phyloP scores from a whole-genome alignment of 1,284 basidiomycete genomes.

The Hymenochaete sp. region DNA sequence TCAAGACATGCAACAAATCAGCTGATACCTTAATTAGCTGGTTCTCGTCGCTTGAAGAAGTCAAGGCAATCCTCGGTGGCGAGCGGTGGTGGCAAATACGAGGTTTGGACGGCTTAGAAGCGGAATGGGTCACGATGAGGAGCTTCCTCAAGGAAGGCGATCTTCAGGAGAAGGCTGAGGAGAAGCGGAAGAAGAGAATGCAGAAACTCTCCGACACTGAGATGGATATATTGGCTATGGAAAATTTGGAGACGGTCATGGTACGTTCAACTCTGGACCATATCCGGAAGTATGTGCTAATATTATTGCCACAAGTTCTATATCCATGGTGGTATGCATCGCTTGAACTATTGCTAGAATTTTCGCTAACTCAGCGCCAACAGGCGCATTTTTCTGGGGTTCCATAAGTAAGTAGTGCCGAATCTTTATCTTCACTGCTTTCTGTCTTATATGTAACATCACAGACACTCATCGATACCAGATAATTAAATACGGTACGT shows the following conservation, averaged over 20 bases:
- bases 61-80: conserved; percentile 68
- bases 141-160: conserved; percentile 32
- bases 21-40: conserved; percentile 70
- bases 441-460: conserved; percentile 18
- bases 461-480: conserved; percentile 68
- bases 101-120: conserved; percentile 57
- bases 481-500: conserved; percentile 47
- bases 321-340: conserved; percentile 54
- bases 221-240: conserved; percentile 41
- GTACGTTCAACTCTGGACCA: conserved; percentile 25
- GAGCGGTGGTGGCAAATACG: conserved; percentile 84
- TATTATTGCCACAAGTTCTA: conserved; percentile 41
- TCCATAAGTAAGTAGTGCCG: conserved; percentile 42
- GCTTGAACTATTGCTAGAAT: neutral
- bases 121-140: conserved; percentile 71
- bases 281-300: neutral
- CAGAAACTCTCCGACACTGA: conserved; percentile 29
- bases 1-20: conserved; percentile 54
- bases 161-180: conserved; percentile 20
- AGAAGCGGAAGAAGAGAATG: conserved; percentile 20
- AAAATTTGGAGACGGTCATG: conserved; percentile 48
- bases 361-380: neutral
- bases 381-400: conserved; percentile 59
- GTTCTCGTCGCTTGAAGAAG: conserved; percentile 64
- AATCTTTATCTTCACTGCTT: conserved; percentile 7